A percentile compares a stretch with the other conserved stretches of the same genome.
phyloP scores from a whole-genome alignment of 495 filamentous ascomycete species.

The Penicillium antarcticum region DNA sequence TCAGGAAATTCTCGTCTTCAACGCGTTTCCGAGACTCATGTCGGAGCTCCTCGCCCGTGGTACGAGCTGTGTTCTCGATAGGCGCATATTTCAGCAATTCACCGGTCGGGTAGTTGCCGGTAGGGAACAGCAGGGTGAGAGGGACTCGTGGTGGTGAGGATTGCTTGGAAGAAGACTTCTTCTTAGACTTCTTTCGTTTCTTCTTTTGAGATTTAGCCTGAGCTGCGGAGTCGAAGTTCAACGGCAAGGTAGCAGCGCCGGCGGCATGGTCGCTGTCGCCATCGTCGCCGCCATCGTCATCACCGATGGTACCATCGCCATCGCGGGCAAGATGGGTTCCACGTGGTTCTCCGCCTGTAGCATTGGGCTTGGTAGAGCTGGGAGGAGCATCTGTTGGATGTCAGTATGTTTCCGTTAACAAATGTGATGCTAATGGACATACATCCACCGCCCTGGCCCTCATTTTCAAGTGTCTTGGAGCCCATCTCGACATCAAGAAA shows the following conservation, averaged over 20 bases:
- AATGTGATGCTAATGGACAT: background rate
- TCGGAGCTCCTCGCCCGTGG: slow-evolving; percentile 58
- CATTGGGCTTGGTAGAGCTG: slow-evolving; percentile 35
- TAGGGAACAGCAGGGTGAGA: slow-evolving; percentile 48
- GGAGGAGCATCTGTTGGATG: slow-evolving; percentile 16
- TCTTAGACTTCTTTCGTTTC: slow-evolving; percentile 53
- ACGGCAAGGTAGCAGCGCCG: slow-evolving; percentile 16
- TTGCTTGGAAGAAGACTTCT: slow-evolving; percentile 45
- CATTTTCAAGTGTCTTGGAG: slow-evolving; percentile 26
- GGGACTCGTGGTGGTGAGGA: slow-evolving; percentile 54
- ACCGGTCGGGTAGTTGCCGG: slow-evolving; percentile 49
- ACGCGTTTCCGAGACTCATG: slow-evolving; percentile 43
- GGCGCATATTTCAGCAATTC: slow-evolving; percentile 47
- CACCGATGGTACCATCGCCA: slow-evolving; percentile 37
- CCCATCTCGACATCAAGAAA: slow-evolving; percentile 28
- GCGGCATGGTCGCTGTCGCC: slow-evolving; percentile 41
- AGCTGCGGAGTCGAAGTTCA: slow-evolving; percentile 9
- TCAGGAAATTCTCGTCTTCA: slow-evolving; percentile 54
- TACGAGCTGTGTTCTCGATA: slow-evolving; percentile 52
- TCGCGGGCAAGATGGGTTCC: slow-evolving; percentile 34
- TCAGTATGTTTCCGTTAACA: background rate
- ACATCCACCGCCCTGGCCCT: slow-evolving; percentile 22
- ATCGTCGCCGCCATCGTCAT: slow-evolving; percentile 54
- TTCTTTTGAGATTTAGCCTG: slow-evolving; percentile 43
- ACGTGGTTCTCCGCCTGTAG: slow-evolving; percentile 36